phyloP scores from a whole-genome alignment of 2,329 filamentous ascomycete genomes.

The Davidsoniella virescens region DNA sequence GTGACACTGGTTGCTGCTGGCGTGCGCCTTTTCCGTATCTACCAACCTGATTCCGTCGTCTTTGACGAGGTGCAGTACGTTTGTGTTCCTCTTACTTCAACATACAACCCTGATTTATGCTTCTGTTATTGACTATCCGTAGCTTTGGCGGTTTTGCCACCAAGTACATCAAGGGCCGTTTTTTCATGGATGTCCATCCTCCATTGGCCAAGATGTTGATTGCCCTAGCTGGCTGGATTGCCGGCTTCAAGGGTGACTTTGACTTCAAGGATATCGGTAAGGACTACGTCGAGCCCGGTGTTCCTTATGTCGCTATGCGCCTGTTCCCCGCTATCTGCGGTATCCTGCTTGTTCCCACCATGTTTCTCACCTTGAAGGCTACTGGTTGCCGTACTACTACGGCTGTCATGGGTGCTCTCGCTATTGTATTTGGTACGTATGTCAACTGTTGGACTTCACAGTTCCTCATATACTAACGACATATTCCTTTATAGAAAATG shows the following conservation, averaged over 20 bases:
- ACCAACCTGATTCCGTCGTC: constrained; percentile 88
- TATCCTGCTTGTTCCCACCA: constrained; percentile 72
- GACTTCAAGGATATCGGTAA: constrained; percentile 99
- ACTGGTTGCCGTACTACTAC: constrained; percentile 76
- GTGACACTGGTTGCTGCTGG: constrained; percentile 61
- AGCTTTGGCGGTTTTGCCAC: constrained; percentile 96
- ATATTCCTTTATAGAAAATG: constrained; percentile 52
- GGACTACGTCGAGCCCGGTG: constrained; percentile 85
- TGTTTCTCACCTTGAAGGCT: constrained; percentile 90
- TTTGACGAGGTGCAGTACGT: constrained; percentile 98
- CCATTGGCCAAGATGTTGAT: constrained; percentile 93
- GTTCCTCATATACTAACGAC: not conserved
- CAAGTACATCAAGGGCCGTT: constrained; percentile 98
- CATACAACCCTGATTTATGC: not conserved
- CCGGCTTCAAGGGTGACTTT: constrained; percentile 87
- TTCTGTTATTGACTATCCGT: constrained; percentile 11
- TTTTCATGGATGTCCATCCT: constrained; percentile 99
- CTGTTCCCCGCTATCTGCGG: constrained; percentile 81
- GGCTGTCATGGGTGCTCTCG: constrained; percentile 62
- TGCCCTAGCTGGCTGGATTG: constrained; percentile 84
- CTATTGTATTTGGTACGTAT: constrained; percentile 80
- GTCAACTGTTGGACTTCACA: too few relatives aligned
- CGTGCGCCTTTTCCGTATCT: constrained; percentile 88
- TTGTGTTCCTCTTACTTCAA: constrained; percentile 1
- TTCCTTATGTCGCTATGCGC: constrained; percentile 96